Conservation (phyloP, 768 basidiomycete species). For the Tulasnella sp. region DNA sequence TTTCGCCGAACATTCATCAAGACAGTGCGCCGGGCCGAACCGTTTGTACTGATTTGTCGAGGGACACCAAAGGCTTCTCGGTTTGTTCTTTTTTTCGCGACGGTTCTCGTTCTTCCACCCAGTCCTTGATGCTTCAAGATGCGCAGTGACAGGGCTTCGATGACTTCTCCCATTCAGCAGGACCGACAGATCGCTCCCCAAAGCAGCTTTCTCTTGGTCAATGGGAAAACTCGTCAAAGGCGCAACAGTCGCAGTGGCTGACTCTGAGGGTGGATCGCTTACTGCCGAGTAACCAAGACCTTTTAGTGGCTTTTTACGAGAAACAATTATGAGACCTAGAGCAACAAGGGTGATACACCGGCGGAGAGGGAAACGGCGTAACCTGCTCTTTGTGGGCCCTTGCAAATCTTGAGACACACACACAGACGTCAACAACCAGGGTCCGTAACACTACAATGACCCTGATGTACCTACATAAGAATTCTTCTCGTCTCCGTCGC, state of each 20-base stretch:
- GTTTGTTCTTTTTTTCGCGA: background rate
- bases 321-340: background rate
- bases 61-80: background rate
- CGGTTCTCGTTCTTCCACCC: background rate
- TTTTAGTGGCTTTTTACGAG: background rate
- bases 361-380: background rate
- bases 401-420: slow-evolving; percentile 1
- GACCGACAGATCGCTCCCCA: background rate
- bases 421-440: background rate
- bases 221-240: background rate
- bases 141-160: background rate
- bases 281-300: background rate
- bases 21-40: background rate
- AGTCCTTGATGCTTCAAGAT: background rate
- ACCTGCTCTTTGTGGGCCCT: background rate
- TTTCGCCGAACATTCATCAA: background rate
- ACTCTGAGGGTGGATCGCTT: background rate
- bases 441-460: background rate
- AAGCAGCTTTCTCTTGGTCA: background rate
- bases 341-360: background rate
- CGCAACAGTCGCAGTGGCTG: background rate
- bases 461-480: background rate
- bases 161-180: background rate
- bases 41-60: background rate
- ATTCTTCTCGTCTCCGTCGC: background rate